Evolutionary conservation across 495 filamentous ascomycete species (phyloP).

Genomic region (Daldinia loculata): DNA sequence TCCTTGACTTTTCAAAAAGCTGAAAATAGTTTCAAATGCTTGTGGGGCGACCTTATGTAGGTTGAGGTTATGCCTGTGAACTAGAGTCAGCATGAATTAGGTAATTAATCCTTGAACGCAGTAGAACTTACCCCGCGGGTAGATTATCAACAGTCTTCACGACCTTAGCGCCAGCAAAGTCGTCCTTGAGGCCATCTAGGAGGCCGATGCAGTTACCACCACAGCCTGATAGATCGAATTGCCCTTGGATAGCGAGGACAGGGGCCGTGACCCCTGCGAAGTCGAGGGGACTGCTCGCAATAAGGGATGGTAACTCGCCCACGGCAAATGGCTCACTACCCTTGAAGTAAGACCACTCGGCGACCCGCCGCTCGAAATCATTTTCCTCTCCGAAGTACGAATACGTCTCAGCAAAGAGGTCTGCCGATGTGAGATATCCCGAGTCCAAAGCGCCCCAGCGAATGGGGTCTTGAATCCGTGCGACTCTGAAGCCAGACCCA

Average conservation of each 20-base stretch:
- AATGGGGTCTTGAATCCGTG: slow-evolving; percentile 22
- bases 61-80: slow-evolving; percentile 41
- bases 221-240: slow-evolving; percentile 43
- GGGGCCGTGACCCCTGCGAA: slow-evolving; percentile 34
- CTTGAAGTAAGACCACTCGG: slow-evolving; percentile 36
- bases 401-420: slow-evolving; percentile 38
- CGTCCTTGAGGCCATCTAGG: slow-evolving; percentile 23
- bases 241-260: slow-evolving; percentile 39
- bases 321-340: slow-evolving; percentile 44
- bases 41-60: slow-evolving; percentile 42
- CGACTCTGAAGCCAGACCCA: slow-evolving; percentile 37
- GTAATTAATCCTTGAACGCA: too few species aligned
- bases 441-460: slow-evolving; percentile 40
- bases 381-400: slow-evolving; percentile 32
- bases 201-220: slow-evolving; percentile 43
- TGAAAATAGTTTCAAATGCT: slow-evolving; percentile 36
- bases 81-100: not conserved
- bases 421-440: slow-evolving; percentile 33
- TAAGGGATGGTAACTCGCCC: slow-evolving; percentile 39
- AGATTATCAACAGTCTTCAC: slow-evolving; percentile 37
- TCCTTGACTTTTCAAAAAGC: slow-evolving; percentile 29
- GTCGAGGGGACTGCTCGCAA: slow-evolving; percentile 29
- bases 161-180: slow-evolving; percentile 28
- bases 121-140: slow-evolving; percentile 34
- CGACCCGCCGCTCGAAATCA: slow-evolving; percentile 41